phyloP scores from a whole-genome alignment of 352 stramenopile species.

The Phytophthora pinifolia region DNA sequence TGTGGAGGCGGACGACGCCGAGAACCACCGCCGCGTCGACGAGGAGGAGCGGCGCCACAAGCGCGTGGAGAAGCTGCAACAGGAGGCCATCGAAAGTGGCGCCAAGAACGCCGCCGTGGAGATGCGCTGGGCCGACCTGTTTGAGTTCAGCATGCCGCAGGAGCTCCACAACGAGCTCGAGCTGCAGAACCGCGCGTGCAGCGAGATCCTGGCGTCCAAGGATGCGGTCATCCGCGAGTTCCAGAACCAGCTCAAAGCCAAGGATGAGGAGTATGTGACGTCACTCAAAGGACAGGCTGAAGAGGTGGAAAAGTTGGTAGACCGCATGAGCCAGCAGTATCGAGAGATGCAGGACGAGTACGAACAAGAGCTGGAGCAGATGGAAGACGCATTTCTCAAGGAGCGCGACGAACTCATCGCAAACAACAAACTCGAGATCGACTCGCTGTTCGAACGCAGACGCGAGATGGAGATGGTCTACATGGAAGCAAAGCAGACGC shows the following conservation, averaged over 20 bases:
- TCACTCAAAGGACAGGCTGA: conserved; percentile 89
- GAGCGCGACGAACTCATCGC: conserved; percentile 90
- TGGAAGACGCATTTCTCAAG: conserved; percentile 93
- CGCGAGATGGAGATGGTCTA: conserved; percentile 93
- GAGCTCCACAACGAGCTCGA: conserved; percentile 91
- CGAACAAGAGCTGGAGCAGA: conserved; percentile 91
- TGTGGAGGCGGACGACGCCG: conserved; percentile 86
- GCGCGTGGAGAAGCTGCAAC: conserved; percentile 86
- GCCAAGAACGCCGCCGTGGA: conserved; percentile 93
- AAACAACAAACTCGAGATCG: conserved; percentile 90
- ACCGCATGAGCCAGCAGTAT: conserved; percentile 91
- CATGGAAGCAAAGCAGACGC: conserved; percentile 91
- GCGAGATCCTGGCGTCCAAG: conserved; percentile 92
- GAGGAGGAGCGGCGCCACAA: conserved; percentile 89
- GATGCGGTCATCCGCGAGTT: conserved; percentile 89
- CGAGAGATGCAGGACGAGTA: conserved; percentile 94
- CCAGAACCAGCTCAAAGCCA: conserved; percentile 90
- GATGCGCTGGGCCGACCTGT: conserved; percentile 91
- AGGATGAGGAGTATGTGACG: conserved; percentile 95
- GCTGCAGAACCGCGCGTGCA: conserved; percentile 83
- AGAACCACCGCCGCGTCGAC: conserved; percentile 88
- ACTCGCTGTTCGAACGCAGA: conserved; percentile 92
- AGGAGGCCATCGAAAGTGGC: conserved; percentile 89
- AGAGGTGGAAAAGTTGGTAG: conserved; percentile 90
- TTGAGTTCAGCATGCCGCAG: conserved; percentile 93